Evolutionary conservation across 768 basidiomycete species (phyloP).

Genomic region (Trametes cubensis): DNA sequence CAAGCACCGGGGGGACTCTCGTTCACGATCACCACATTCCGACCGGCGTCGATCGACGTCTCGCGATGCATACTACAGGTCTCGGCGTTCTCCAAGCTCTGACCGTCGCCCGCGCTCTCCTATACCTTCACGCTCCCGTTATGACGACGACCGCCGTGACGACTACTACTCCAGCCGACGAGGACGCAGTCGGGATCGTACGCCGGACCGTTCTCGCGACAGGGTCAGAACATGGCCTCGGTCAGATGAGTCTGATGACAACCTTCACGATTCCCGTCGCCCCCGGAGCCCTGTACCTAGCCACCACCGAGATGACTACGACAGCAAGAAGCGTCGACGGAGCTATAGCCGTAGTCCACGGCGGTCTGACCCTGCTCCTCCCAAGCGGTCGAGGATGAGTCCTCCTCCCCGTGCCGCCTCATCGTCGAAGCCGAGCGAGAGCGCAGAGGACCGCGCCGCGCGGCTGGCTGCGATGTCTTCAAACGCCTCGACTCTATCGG

Average conservation of each 20-base stretch:
- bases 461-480: slow-evolving; percentile 89
- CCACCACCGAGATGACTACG: slow-evolving; percentile 35
- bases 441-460: slow-evolving; percentile 65
- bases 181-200: slow-evolving; percentile 35
- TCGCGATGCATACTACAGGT: slow-evolving; percentile 33
- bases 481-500: slow-evolving; percentile 66
- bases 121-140: slow-evolving; percentile 34
- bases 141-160: slow-evolving; percentile 35
- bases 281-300: slow-evolving; percentile 34
- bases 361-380: slow-evolving; percentile 33
- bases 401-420: slow-evolving; percentile 31
- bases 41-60: slow-evolving; percentile 39
- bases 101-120: slow-evolving; percentile 55
- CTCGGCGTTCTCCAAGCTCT: slow-evolving; percentile 49
- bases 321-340: slow-evolving; percentile 42
- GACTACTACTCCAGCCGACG: slow-evolving; percentile 11
- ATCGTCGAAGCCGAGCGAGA: slow-evolving; percentile 23
- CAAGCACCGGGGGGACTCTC: slow-evolving; percentile 31
- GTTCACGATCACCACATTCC: slow-evolving; percentile 29
- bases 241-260: slow-evolving; percentile 57
- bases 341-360: slow-evolving; percentile 42
- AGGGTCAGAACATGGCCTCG: slow-evolving; percentile 47
- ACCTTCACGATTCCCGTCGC: slow-evolving; percentile 32
- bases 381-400: slow-evolving; percentile 56
- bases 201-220: slow-evolving; percentile 37